These are phyloP conservation scores for Suhomyces coccinellae DNA, from an alignment of 1,139 yeast species.

Conservation along the genomic window DNA sequence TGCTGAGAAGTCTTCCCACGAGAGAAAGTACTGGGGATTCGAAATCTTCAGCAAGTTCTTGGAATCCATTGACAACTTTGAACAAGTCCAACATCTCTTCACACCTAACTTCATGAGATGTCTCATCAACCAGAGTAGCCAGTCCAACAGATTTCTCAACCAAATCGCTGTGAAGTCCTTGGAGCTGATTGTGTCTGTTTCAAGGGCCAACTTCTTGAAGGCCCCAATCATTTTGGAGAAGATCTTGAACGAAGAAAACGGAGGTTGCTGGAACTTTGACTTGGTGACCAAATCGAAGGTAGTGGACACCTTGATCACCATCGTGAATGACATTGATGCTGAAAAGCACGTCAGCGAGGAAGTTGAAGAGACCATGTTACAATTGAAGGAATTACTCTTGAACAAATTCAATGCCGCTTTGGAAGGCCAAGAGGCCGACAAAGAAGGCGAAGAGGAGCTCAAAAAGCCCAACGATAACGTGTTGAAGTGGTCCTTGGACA, in stretches of 20 bases:
- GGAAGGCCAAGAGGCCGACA: conserved; percentile 15
- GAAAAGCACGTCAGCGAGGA: conserved; percentile 18
- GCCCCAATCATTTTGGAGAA: conserved; percentile 50
- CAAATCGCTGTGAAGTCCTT: conserved; percentile 62
- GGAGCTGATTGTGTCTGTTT: conserved; percentile 39
- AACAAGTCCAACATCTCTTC: conserved; percentile 46
- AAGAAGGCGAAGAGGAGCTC: conserved; percentile 14
- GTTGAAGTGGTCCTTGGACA: conserved; percentile 70
- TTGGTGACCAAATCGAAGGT: conserved; percentile 73
- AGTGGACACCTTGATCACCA: conserved; percentile 50
- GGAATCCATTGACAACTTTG: conserved; percentile 26
- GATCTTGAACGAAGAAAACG: conserved; percentile 49
- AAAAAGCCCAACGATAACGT: conserved; percentile 42
- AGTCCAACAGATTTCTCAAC: conserved; percentile 63
- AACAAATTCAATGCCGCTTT: conserved; percentile 25
- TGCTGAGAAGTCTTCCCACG: conserved; percentile 74
- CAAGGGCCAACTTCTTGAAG: conserved; percentile 40
- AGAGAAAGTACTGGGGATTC: conserved; percentile 86
- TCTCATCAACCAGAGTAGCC: conserved; percentile 74
- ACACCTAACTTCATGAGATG: conserved; percentile 74
- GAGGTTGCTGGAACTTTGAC: conserved; percentile 76
- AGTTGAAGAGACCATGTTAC: conserved; percentile 17
- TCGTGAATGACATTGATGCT: conserved; percentile 22
- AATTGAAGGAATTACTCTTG: conserved; percentile 27
- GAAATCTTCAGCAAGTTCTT: conserved; percentile 62